These are phyloP conservation scores for Anethum foeniculum DNA, from an alignment of 140 eudicot genomes.

Conservation along the genomic window DNA sequence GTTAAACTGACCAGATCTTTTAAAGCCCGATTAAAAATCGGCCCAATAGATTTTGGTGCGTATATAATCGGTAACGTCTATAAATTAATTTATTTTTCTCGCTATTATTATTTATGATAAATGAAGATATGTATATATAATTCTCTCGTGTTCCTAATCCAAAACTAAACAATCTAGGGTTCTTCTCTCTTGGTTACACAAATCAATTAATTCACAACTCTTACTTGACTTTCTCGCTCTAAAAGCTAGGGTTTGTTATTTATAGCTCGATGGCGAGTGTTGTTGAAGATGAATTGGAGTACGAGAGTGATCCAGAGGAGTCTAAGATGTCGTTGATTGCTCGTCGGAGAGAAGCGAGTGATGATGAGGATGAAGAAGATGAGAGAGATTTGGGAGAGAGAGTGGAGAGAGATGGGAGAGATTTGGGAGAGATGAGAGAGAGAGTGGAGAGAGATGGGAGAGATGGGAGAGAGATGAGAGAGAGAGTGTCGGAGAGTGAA, in stretches of 20 bases:
- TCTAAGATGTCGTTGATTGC: constrained; percentile 70
- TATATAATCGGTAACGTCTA: no score
- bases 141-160: not conserved
- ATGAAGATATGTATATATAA: not conserved
- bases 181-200: not conserved
- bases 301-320: constrained; percentile 99
- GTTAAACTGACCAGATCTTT: no score
- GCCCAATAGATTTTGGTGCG: no score
- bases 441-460: constrained; percentile 50
- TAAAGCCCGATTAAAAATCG: no score
- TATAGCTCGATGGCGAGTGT: constrained; percentile 41
- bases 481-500: constrained; percentile 63
- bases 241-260: constrained; percentile 27
- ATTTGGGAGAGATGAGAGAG: constrained; percentile 14
- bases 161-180: not conserved
- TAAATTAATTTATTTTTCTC: no score
- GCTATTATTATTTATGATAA: not conserved
- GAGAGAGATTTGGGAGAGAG: constrained; percentile 19
- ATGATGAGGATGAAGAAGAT: constrained; percentile 69
- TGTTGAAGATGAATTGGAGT: constrained; percentile 64
- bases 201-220: not conserved
- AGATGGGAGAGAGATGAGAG: constrained; percentile 6
- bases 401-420: constrained; percentile 29
- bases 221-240: not conserved
- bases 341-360: constrained; percentile 79